These are phyloP conservation scores for Marasmius fiardii DNA, from an alignment of 1,284 basidiomycete species.

Conservation along the genomic window DNA sequence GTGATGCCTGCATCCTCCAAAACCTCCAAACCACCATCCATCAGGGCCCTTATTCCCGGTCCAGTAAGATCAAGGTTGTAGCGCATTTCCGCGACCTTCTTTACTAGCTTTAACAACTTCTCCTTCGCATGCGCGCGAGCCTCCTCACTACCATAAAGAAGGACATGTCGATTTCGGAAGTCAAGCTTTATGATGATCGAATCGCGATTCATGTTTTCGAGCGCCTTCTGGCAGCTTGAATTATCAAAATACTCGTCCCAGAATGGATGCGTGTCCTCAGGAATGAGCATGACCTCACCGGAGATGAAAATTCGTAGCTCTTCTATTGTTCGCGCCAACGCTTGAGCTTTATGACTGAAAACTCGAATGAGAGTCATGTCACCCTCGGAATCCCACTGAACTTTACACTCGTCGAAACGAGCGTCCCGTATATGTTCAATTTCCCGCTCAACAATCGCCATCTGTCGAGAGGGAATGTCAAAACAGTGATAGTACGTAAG, in stretches of 20 bases:
- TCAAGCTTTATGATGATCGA: conserved; percentile 37
- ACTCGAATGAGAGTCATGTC: conserved; percentile 28
- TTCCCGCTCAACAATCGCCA: conserved; percentile 16
- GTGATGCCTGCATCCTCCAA: conserved; percentile 32
- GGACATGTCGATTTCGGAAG: conserved; percentile 30
- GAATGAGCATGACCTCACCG: conserved; percentile 32
- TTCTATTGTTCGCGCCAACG: conserved; percentile 32
- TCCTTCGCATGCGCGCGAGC: conserved; percentile 27
- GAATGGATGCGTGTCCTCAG: conserved; percentile 22
- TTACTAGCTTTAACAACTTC: conserved; percentile 30
- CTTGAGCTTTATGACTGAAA: conserved; percentile 29
- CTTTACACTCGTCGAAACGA: conserved; percentile 4
- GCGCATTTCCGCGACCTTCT: conserved; percentile 26
- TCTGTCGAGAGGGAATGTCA: conserved; percentile 11
- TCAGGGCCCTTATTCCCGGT: conserved; percentile 26
- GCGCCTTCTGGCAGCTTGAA: conserved; percentile 28
- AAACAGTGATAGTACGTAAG: conserved; percentile 25
- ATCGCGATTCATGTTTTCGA: conserved; percentile 32
- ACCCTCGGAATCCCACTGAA: neutral
- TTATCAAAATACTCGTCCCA: conserved; percentile 49
- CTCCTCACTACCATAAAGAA: conserved; percentile 31
- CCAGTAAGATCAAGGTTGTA: conserved; percentile 27
- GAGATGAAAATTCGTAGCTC: conserved; percentile 32
- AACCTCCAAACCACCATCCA: conserved; percentile 32
- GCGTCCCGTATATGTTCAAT: conserved; percentile 13